Percentiles rank a stretch among this genome's conserved stretches.
Evolutionary conservation across 2,329 filamentous ascomycete species (phyloP).

Genomic region (Ophiostoma pallidulum): DNA sequence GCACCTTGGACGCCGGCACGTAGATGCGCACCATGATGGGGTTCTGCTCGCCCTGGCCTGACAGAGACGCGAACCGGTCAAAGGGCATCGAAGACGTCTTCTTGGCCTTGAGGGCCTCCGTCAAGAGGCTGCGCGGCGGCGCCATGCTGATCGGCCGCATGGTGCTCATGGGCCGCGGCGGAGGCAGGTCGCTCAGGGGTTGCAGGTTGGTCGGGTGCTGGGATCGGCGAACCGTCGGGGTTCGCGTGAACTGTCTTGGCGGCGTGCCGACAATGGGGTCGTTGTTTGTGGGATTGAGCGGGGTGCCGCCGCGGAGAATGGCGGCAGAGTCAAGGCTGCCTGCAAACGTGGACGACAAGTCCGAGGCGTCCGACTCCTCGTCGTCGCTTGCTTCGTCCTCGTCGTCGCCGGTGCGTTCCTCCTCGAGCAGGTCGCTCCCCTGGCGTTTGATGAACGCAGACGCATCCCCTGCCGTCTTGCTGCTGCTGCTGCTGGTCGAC

Average conservation of each 20-base stretch:
- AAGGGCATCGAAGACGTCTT: slow-evolving; percentile 63
- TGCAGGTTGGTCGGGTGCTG: slow-evolving; percentile 46
- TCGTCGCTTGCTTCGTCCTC: slow-evolving; percentile 41
- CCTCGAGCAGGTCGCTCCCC: slow-evolving; percentile 41
- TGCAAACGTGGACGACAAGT: slow-evolving; percentile 55
- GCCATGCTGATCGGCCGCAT: slow-evolving; percentile 56
- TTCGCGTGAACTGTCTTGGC: slow-evolving; percentile 48
- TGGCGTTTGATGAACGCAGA: slow-evolving; percentile 30
- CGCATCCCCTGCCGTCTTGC: background rate
- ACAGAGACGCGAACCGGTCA: slow-evolving; percentile 65
- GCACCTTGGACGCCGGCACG: slow-evolving; percentile 57
- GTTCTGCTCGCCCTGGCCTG: slow-evolving; percentile 67
- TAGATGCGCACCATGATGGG: slow-evolving; percentile 71
- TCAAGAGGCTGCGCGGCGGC: slow-evolving; percentile 61
- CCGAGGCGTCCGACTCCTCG: slow-evolving; percentile 52
- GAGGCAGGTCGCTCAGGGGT: slow-evolving; percentile 57
- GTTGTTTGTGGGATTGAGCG: slow-evolving; percentile 42
- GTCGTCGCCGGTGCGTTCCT: slow-evolving; percentile 32
- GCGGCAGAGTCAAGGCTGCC: slow-evolving; percentile 63
- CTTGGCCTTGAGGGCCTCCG: slow-evolving; percentile 63
- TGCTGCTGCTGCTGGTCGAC: slow-evolving; percentile 6
- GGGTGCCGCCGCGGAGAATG: slow-evolving; percentile 51
- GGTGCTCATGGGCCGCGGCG: slow-evolving; percentile 58
- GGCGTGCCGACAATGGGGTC: slow-evolving; percentile 48
- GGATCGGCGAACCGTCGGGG: slow-evolving; percentile 55